Percentiles rank a stretch among this genome's conserved stretches.
Evolutionary conservation across 1,284 basidiomycete genomes (phyloP).

Genomic region (Austroboletus novae-zelandiae): DNA sequence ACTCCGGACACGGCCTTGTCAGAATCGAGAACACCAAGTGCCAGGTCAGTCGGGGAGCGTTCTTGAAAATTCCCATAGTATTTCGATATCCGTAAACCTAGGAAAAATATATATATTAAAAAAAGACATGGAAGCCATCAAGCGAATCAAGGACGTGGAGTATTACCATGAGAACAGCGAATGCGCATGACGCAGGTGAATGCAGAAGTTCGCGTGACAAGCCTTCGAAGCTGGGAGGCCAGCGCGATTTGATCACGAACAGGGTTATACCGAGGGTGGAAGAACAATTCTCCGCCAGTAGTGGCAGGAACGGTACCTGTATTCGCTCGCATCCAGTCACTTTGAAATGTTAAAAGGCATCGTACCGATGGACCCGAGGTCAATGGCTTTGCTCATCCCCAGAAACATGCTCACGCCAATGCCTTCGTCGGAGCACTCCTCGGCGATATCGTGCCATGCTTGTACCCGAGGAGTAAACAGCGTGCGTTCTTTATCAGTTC

Average conservation of each 20-base stretch:
- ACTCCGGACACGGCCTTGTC: slow-evolving; percentile 76
- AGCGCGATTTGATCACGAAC: slow-evolving; percentile 68
- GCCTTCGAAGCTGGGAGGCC: slow-evolving; percentile 69
- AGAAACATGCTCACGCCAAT: slow-evolving; percentile 91
- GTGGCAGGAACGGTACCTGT: slow-evolving; percentile 65
- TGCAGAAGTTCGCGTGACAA: slow-evolving; percentile 72
- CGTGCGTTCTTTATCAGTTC: slow-evolving; percentile 85
- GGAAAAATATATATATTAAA: not conserved
- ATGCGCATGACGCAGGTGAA: slow-evolving; percentile 85
- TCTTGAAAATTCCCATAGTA: slow-evolving; percentile 85
- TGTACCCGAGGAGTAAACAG: slow-evolving; percentile 77
- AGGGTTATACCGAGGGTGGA: slow-evolving; percentile 86
- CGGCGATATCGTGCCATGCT: slow-evolving; percentile 80
- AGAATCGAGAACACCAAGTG: slow-evolving; percentile 79
- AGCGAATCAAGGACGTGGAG: slow-evolving; percentile 3
- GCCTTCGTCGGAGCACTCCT: slow-evolving; percentile 87
- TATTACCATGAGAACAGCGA: slow-evolving; percentile 80
- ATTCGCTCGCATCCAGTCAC: slow-evolving; percentile 14
- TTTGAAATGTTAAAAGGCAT: not conserved
- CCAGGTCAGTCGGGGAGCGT: slow-evolving; percentile 73
- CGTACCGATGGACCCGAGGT: slow-evolving; percentile 84
- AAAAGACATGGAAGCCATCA: slow-evolving; percentile 6
- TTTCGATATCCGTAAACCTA: slow-evolving; percentile 71
- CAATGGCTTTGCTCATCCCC: slow-evolving; percentile 81
- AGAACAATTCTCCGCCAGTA: slow-evolving; percentile 94